A percentile compares a stretch with the other conserved stretches of the same genome.
These are phyloP conservation scores for Podosphaera leucotricha DNA, from an alignment of 2,329 filamentous ascomycete species.

Conservation along the genomic window DNA sequence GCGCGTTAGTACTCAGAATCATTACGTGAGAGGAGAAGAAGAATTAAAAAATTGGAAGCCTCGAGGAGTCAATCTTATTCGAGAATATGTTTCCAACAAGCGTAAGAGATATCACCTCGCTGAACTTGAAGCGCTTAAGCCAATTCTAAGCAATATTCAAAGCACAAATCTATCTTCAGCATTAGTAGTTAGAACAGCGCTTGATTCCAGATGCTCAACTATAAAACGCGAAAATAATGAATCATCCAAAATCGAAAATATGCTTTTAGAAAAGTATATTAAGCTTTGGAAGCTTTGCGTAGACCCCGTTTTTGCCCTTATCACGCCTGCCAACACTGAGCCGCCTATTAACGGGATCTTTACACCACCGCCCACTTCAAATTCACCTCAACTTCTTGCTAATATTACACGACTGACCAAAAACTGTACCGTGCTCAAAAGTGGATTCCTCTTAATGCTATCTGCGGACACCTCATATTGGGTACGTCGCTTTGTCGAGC, in stretches of 20 bases:
- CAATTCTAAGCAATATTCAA: slow-evolving; percentile 34
- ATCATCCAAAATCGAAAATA: slow-evolving; percentile 15
- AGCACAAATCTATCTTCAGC: slow-evolving; percentile 12
- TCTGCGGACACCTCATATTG: slow-evolving; percentile 63
- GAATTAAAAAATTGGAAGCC: slow-evolving; percentile 65
- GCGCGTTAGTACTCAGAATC: slow-evolving; percentile 84
- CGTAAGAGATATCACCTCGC: slow-evolving; percentile 51
- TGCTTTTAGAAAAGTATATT: slow-evolving; percentile 19
- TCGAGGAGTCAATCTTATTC: slow-evolving; percentile 71
- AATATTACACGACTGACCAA: slow-evolving; percentile 59
- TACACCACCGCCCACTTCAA: slow-evolving; percentile 7
- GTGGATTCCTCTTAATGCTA: slow-evolving; percentile 68
- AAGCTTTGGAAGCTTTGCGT: slow-evolving; percentile 15
- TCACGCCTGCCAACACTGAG: slow-evolving; percentile 37
- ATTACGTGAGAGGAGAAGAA: slow-evolving; percentile 94
- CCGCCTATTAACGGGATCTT: slow-evolving; percentile 40
- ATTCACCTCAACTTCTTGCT: slow-evolving; percentile 34
- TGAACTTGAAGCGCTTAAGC: slow-evolving; percentile 57
- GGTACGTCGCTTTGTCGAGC: slow-evolving; percentile 81
- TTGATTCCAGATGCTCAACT: not conserved
- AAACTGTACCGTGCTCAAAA: slow-evolving; percentile 60
- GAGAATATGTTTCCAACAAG: slow-evolving; percentile 56
- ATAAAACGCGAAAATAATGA: not conserved
- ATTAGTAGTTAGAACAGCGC: too few species aligned
- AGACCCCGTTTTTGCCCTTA: slow-evolving; percentile 21